Evolutionary conservation across 768 basidiomycete species (phyloP).

Genomic region (Pleurotus tuber-regium): DNA sequence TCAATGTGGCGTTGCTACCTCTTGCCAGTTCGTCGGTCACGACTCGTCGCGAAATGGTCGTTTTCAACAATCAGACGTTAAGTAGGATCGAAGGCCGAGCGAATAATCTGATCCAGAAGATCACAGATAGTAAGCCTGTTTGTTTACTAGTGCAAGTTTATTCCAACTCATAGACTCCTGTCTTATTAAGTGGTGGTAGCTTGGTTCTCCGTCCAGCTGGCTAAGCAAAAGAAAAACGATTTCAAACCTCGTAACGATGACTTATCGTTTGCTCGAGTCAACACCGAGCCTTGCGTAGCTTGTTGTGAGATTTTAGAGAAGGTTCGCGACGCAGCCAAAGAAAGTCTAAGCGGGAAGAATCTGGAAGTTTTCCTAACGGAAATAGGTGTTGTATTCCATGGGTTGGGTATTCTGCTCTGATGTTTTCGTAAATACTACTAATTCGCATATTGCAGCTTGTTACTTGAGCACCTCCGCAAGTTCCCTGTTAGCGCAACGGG

Average conservation of each 20-base stretch:
- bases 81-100: conserved; percentile 81
- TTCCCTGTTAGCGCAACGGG: conserved; percentile 97
- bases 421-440: no score
- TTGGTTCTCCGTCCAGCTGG: conserved; percentile 74
- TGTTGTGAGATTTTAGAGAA: conserved; percentile 86
- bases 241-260: conserved; percentile 98
- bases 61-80: conserved; percentile 87
- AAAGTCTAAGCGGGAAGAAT: conserved; percentile 89
- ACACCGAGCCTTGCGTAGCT: conserved; percentile 87
- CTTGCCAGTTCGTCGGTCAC: conserved; percentile 84
- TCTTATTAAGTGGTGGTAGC: conserved; percentile 55
- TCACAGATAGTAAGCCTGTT: conserved; percentile 69
- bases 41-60: conserved; percentile 85
- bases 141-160: background rate
- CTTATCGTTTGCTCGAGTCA: conserved; percentile 88
- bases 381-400: conserved; percentile 92
- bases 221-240: conserved; percentile 93
- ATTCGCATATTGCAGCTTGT: conserved; percentile 47
- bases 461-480: conserved; percentile 93
- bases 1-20: conserved; percentile 86
- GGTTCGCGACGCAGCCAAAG: conserved; percentile 71
- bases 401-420: conserved; percentile 39
- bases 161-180: background rate
- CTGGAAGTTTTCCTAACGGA: conserved; percentile 90
- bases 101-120: conserved; percentile 75